Evolutionary conservation across 305 asterid species (phyloP), one percentile per base, ranked within the genome.

Genomic region (Ilex paraguariensis): DNA sequence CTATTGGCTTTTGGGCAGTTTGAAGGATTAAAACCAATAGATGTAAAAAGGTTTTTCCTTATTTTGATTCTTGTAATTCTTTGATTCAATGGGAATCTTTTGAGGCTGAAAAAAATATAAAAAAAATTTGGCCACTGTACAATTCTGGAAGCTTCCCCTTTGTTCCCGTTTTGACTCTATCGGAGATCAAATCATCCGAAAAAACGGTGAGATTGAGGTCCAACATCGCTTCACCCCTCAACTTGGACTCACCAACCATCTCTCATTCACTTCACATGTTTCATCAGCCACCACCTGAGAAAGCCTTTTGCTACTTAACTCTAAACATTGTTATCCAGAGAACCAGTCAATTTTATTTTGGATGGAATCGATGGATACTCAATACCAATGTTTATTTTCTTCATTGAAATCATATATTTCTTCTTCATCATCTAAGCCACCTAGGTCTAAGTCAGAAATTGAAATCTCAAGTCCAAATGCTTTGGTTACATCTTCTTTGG

Each of bases 361-460:
- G 17, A 12, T 14, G 40, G 16, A 59, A 36, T 6, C 28, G n/a
- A 87, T 85, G 95, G 75, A 76, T 56, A 68, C 76, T 39, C 77
- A 60, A 13, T 82, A 83, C 14, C 51, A 62, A 49, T 65, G 4
- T 46, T 54, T 61, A 14, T 56, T 21, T 21, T 21, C 28, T 21
- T 21, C 28, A 21, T 21, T 2, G 28, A 21, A 21, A 21, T 21
- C 28, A 2, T 21, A 21, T 21, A 21, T 73, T 9, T 14, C 66
- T 33, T 13, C 72, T 59, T 74, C 64, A 9, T 31, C 74, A 48
- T 67, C 62, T 7, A 59, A 51, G 28, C 59, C 71, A 13, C 55
- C 62, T 42, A 64, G 40, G 46, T 55, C 73, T 17, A 31, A 7
- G 39, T 39, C 54, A 57, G 10, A 51, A 55, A 1, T 13, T 32